Evolutionary conservation across 2,329 filamentous ascomycete genomes (phyloP).

Genomic region (Fusarium sp.): DNA sequence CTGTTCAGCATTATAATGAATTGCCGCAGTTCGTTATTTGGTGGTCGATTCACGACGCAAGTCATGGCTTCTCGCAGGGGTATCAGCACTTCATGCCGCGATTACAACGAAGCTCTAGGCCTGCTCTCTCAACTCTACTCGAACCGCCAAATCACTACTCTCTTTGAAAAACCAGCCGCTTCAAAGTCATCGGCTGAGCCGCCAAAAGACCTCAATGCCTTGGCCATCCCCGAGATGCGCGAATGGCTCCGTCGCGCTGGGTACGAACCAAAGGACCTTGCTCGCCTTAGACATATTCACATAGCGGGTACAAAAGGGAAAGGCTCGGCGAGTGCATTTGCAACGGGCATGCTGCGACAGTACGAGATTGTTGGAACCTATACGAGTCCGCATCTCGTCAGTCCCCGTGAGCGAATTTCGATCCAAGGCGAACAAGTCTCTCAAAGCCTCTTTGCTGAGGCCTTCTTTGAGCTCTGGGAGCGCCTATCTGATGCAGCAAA

Average conservation of each 20-base stretch:
- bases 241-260: conserved; percentile 81
- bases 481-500: conserved; percentile 56
- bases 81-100: conserved; percentile 46
- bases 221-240: conserved; percentile 83
- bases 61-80: conserved; percentile 15
- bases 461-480: conserved; percentile 90
- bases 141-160: conserved; percentile 73
- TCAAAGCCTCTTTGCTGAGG: conserved; percentile 74
- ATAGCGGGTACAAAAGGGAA: conserved; percentile 96
- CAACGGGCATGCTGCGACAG: conserved; percentile 77
- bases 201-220: conserved; percentile 69
- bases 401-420: conserved; percentile 84
- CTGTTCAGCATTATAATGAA: conserved; percentile 3
- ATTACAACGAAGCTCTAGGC: conserved; percentile 74
- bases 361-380: conserved; percentile 74
- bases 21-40: not conserved
- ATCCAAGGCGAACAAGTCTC: conserved; percentile 79
- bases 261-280: conserved; percentile 66
- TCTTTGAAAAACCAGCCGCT: conserved; percentile 55
- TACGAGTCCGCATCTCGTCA: conserved; percentile 86
- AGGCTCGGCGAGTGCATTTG: conserved; percentile 86
- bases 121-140: conserved; percentile 82
- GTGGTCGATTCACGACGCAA: conserved; percentile 1
- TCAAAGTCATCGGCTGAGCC: conserved; percentile 53
- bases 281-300: conserved; percentile 71